A percentile compares a stretch with the other conserved stretches of the same genome.
Evolutionary conservation across 768 basidiomycete species (phyloP).

Genomic region (Nidularia sp.): DNA sequence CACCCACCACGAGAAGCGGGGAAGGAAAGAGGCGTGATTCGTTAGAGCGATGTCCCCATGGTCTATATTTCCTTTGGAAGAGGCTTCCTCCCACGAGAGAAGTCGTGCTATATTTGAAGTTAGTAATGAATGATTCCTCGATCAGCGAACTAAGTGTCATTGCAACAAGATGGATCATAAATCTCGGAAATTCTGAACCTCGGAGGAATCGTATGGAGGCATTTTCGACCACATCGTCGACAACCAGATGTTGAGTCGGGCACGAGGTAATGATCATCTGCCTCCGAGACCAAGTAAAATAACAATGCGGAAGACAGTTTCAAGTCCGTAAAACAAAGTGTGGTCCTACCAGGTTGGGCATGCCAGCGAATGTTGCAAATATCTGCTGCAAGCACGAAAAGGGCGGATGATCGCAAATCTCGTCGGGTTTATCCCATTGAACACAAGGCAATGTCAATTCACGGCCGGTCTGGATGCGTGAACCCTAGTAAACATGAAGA

Average conservation of each 20-base stretch:
- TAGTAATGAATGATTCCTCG: background rate
- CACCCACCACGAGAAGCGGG: background rate
- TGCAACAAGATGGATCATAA: background rate
- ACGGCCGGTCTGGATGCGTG: no score
- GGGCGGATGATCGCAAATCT: conserved; percentile 1
- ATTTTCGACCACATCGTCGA: background rate
- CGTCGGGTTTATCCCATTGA: no score
- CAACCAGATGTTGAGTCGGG: background rate
- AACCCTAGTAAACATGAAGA: no score
- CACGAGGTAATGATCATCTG: background rate
- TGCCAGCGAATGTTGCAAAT: no score
- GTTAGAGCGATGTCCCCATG: background rate
- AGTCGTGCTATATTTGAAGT: background rate
- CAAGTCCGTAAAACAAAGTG: conserved; percentile 8
- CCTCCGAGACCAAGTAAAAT: conserved; percentile 5
- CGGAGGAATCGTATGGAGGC: conserved; percentile 2
- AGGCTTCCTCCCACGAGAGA: background rate
- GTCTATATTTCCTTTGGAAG: background rate
- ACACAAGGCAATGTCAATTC: no score
- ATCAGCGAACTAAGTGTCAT: background rate
- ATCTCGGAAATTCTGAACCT: conserved; percentile 7
- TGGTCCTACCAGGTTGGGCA: conserved; percentile 1
- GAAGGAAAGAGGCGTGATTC: background rate
- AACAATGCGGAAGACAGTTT: conserved; percentile 1
- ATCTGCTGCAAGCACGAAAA: background rate